Conservation (phyloP, 352 stramenopile genomes). For the Phytopythium montanum region DNA sequence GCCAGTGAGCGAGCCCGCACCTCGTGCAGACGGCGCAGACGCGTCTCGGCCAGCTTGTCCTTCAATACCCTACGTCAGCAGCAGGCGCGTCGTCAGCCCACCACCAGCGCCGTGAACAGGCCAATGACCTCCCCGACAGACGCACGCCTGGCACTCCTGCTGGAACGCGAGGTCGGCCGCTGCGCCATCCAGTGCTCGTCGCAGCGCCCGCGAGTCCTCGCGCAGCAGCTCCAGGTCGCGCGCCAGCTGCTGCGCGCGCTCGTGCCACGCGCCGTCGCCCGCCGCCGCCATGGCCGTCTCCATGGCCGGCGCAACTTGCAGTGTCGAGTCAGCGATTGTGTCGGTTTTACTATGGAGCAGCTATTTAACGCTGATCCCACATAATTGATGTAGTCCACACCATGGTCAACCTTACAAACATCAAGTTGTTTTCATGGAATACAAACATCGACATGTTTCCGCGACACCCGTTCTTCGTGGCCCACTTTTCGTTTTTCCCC, state of each 20-base stretch:
- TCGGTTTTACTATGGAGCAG: background rate
- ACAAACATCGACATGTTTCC: background rate
- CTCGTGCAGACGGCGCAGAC: conserved; percentile 36
- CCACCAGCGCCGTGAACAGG: background rate
- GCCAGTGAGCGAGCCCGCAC: conserved; percentile 12
- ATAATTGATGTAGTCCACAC: background rate
- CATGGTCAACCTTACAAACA: background rate
- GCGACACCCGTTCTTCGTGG: background rate
- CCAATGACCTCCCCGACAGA: background rate
- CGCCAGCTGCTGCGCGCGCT: conserved; percentile 21
- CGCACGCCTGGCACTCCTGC: conserved; percentile 36
- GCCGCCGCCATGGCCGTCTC: conserved; percentile 1
- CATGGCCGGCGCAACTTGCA: background rate
- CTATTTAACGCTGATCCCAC: too few species aligned
- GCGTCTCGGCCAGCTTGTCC: conserved; percentile 42
- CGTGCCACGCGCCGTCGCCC: conserved; percentile 3
- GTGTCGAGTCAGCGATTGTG: background rate
- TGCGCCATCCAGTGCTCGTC: conserved; percentile 22
- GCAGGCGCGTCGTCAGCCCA: background rate
- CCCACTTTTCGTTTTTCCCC: conserved; percentile 9
- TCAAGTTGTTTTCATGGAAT: background rate
- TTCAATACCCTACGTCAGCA: conserved; percentile 28
- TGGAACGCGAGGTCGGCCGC: conserved; percentile 35
- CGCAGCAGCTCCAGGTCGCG: conserved; percentile 28
- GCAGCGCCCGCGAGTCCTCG: conserved; percentile 30